phyloP scores from a whole-genome alignment of 2,329 filamentous ascomycete species.

The Fusarium foetens region DNA sequence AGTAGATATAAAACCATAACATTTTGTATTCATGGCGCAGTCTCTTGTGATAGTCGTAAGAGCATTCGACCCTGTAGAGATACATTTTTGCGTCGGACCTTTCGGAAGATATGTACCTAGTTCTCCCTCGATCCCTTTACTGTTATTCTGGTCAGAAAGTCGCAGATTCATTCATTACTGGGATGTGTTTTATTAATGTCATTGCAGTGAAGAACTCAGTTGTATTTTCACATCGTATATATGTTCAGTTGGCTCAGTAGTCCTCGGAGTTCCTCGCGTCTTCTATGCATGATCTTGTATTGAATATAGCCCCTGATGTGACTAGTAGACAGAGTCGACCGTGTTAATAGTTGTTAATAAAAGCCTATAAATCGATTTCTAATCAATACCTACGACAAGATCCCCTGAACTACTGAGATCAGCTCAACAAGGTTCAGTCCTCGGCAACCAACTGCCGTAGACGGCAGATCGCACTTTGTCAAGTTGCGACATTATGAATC shows the following conservation, averaged over 20 bases:
- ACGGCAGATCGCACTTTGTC: neutral
- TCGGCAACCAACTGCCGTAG: neutral
- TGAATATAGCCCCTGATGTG: neutral
- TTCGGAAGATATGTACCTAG: neutral
- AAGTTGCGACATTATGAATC: neutral
- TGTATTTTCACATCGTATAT: neutral
- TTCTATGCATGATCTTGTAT: neutral
- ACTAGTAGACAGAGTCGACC: rapidly evolving
- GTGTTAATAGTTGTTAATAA: rapidly evolving
- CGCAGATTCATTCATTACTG: rapidly evolving
- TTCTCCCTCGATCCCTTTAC: rapidly evolving
- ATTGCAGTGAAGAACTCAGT: neutral
- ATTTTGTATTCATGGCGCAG: rapidly evolving
- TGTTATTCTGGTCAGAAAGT: rapidly evolving
- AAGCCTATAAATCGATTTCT: too few relatives aligned
- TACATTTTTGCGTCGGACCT: neutral
- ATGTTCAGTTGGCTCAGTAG: too few relatives aligned
- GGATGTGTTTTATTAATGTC: rapidly evolving
- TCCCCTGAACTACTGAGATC: neutral
- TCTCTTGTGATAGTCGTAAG: neutral
- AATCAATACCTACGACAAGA: neutral
- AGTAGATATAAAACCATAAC: neutral
- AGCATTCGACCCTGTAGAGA: too few relatives aligned
- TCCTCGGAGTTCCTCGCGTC: neutral
- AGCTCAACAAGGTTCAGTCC: neutral